Conservation (phyloP, 106 monocot species). For the Apostasia ramifera region DNA sequence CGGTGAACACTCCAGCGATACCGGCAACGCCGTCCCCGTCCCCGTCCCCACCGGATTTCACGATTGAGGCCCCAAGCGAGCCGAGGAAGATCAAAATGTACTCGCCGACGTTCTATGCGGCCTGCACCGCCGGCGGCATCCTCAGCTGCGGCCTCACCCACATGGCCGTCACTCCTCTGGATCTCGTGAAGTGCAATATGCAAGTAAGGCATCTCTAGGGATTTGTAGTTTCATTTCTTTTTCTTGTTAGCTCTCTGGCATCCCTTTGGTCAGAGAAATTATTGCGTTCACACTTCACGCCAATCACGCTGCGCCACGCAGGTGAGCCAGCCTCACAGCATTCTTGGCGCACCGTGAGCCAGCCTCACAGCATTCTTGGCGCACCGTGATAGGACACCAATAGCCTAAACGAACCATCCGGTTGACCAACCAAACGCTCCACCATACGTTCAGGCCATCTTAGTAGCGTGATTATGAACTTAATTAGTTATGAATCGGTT, state of each 20-base stretch:
- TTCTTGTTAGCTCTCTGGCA: background rate
- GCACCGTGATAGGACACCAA: background rate
- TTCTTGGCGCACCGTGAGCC: background rate
- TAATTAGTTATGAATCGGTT: no score
- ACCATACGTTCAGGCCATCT: no score
- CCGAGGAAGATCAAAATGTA: slow-evolving; percentile 49
- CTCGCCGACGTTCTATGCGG: slow-evolving; percentile 65
- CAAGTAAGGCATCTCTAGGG: slow-evolving; percentile 25
- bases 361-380: background rate
- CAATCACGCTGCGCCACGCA: no score
- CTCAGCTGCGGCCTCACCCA: slow-evolving; percentile 72
- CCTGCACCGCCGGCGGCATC: slow-evolving; percentile 63
- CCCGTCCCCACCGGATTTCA: slow-evolving; percentile 10
- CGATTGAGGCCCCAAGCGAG: slow-evolving; percentile 49
- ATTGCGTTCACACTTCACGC: background rate
- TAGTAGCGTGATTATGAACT: no score
- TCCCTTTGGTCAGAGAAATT: background rate
- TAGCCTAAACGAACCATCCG: background rate
- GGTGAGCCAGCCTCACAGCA: background rate
- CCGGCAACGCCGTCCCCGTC: slow-evolving; percentile 2
- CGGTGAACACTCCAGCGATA: slow-evolving; percentile 3
- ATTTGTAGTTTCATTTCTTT: background rate
- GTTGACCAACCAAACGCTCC: background rate
- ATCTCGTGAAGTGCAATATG: slow-evolving; percentile 84
- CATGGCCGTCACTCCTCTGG: slow-evolving; percentile 61